Percentiles rank a stretch among this genome's conserved stretches.
Conservation (phyloP, 2,329 filamentous ascomycete genomes). For the Fusarium floridanum region DNA sequence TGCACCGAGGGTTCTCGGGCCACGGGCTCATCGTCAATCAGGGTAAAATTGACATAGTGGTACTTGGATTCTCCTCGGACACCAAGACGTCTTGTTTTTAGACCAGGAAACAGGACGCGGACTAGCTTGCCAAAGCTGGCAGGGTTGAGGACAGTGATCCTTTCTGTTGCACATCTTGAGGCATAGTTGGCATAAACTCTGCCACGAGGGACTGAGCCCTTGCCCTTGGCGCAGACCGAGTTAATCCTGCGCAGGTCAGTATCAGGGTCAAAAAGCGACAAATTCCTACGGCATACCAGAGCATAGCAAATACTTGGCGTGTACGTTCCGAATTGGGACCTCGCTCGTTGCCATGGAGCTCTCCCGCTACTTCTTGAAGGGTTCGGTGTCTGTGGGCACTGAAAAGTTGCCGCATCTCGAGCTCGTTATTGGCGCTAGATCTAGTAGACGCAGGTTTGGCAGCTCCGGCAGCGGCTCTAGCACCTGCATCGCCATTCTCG, state of each 20-base stretch:
- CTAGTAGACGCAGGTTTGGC: conserved; percentile 71
- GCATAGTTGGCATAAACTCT: conserved; percentile 97
- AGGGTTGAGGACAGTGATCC: conserved; percentile 94
- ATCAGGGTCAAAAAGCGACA: background rate
- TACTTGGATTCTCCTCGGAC: conserved; percentile 98
- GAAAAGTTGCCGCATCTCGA: conserved; percentile 83
- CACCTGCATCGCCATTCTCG: conserved; percentile 69
- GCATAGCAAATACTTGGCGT: conserved; percentile 89
- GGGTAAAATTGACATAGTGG: conserved; percentile 83
- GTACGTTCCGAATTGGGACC: conserved; percentile 86
- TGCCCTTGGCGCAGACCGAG: conserved; percentile 78
- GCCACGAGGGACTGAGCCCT: conserved; percentile 90
- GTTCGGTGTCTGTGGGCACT: conserved; percentile 75
- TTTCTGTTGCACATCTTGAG: conserved; percentile 89
- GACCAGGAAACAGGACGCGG: conserved; percentile 92
- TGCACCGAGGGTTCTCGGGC: conserved; percentile 59
- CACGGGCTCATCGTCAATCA: conserved; percentile 69
- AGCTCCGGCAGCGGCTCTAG: conserved; percentile 59
- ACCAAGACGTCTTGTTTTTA: conserved; percentile 91
- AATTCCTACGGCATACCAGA: conserved; percentile 72
- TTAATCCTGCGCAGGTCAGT: conserved; percentile 71
- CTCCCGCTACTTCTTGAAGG: conserved; percentile 78
- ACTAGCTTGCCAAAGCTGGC: conserved; percentile 98
- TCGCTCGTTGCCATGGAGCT: conserved; percentile 83
- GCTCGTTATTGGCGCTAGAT: conserved; percentile 83